These are phyloP conservation scores for Globomyces pollinis-pini DNA, from an alignment of 192 early-diverging fungal species.

Conservation along the genomic window DNA sequence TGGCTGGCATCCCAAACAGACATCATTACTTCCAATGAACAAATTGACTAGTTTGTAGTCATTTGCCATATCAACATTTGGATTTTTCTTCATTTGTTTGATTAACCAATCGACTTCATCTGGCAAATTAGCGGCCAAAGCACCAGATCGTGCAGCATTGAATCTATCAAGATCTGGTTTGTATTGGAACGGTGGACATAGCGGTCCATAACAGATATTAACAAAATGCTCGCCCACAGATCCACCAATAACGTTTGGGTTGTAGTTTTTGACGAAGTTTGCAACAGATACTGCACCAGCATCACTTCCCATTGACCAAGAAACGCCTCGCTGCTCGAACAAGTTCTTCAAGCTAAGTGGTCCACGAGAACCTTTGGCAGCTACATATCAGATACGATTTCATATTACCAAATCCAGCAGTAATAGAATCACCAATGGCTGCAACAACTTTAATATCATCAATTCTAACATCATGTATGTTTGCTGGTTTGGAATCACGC, in stretches of 20 bases:
- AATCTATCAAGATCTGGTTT: slow-evolving; percentile 20
- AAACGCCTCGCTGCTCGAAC: slow-evolving; percentile 40
- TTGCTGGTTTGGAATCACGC: slow-evolving; percentile 20
- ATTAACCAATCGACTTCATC: slow-evolving; percentile 41
- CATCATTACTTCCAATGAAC: slow-evolving; percentile 54
- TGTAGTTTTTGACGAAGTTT: slow-evolving; percentile 37
- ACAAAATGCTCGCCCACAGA: slow-evolving; percentile 36
- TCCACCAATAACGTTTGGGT: slow-evolving; percentile 24
- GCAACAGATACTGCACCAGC: slow-evolving; percentile 28
- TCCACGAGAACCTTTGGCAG: no score
- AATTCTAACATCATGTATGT: slow-evolving; percentile 40
- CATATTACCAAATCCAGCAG: slow-evolving; percentile 35
- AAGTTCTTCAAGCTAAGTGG: slow-evolving; percentile 21
- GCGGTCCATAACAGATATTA: slow-evolving; percentile 39
- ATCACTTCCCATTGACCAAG: slow-evolving; percentile 46
- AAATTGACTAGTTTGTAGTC: slow-evolving; percentile 47
- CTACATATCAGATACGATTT: slow-evolving; percentile 11
- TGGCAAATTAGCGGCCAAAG: slow-evolving; percentile 34
- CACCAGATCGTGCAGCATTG: slow-evolving; percentile 53
- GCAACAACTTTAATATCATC: slow-evolving; percentile 51
- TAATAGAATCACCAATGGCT: slow-evolving; percentile 51
- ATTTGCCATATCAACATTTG: slow-evolving; percentile 19
- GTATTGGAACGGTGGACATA: slow-evolving; percentile 25
- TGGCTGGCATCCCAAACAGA: slow-evolving; percentile 36
- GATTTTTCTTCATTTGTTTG: slow-evolving; percentile 15